Percentiles rank a stretch among this genome's conserved stretches.
phyloP scores from a whole-genome alignment of 257 asterid genomes.

The Penstemon davidsonii region DNA sequence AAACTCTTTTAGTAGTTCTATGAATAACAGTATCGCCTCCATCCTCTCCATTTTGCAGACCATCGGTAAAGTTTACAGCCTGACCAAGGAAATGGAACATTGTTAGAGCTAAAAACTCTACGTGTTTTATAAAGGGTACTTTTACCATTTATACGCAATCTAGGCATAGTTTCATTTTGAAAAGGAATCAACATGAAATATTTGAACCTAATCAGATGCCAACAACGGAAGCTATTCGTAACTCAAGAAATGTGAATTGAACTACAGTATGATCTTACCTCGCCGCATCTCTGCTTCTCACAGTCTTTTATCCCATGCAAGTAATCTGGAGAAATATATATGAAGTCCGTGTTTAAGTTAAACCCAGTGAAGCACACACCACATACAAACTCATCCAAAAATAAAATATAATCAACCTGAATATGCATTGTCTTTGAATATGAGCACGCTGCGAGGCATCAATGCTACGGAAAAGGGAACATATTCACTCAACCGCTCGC shows the following conservation, averaged over 20 bases:
- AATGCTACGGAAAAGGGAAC: constrained; percentile 64
- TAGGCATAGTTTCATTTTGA: too few relatives aligned
- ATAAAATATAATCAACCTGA: constrained; percentile 46
- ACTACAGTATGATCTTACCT: constrained; percentile 40
- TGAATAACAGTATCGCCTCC: constrained; percentile 41
- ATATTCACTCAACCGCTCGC: constrained; percentile 30
- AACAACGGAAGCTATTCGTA: too few relatives aligned
- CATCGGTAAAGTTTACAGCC: constrained; percentile 56
- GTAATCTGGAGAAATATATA: constrained; percentile 54
- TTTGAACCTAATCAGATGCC: too few relatives aligned
- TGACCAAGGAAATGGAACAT: constrained; percentile 24
- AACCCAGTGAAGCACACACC: constrained; percentile 3
- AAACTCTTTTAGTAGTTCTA: constrained; percentile 71
- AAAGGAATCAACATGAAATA: too few relatives aligned
- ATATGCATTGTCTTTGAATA: constrained; percentile 83
- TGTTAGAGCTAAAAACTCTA: too few relatives aligned
- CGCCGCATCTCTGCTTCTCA: constrained; percentile 52
- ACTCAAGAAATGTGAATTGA: too few relatives aligned
- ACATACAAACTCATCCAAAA: constrained; percentile 4
- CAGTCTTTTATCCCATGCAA: constrained; percentile 84
- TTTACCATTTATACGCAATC: too few relatives aligned
- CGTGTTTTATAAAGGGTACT: too few relatives aligned
- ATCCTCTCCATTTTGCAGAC: constrained; percentile 31
- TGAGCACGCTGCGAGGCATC: constrained; percentile 89
- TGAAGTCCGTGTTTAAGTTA: constrained; percentile 3